These are phyloP conservation scores for Ailanthus altissimus DNA, from an alignment of 345 rosid species.

Conservation along the genomic window DNA sequence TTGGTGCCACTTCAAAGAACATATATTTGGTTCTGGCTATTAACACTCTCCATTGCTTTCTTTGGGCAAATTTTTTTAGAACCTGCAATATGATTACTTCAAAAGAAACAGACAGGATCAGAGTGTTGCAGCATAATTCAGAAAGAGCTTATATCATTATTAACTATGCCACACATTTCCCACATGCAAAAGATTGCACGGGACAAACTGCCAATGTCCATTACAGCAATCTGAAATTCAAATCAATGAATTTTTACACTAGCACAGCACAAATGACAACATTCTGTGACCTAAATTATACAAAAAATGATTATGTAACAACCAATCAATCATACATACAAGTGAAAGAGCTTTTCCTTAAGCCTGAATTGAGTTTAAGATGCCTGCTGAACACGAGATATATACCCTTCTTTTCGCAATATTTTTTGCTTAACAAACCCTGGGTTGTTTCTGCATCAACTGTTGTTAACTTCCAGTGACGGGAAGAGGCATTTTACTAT, in stretches of 20 bases:
- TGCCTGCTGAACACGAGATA: not conserved
- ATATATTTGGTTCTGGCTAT: not conserved
- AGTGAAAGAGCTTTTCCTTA: not conserved
- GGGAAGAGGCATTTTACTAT: constrained; percentile 65
- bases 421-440: not conserved
- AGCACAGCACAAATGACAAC: constrained; percentile 11
- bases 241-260: constrained; percentile 16
- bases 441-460: constrained; percentile 14
- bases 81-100: no score
- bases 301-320: constrained; percentile 24
- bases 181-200: not conserved
- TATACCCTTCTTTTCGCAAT: no score
- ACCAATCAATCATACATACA: constrained; percentile 22
- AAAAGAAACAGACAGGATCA: no score
- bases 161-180: not conserved
- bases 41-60: not conserved
- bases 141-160: not conserved
- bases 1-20: no score
- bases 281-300: constrained; percentile 2
- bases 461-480: constrained; percentile 47
- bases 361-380: not conserved
- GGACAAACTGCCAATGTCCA: not conserved
- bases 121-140: not conserved
- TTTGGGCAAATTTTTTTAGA: no score
- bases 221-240: constrained; percentile 9